Base-by-base conservation (phyloP, 1,284 basidiomycete genomes). In the Rhodotorula sp. region DNA sequence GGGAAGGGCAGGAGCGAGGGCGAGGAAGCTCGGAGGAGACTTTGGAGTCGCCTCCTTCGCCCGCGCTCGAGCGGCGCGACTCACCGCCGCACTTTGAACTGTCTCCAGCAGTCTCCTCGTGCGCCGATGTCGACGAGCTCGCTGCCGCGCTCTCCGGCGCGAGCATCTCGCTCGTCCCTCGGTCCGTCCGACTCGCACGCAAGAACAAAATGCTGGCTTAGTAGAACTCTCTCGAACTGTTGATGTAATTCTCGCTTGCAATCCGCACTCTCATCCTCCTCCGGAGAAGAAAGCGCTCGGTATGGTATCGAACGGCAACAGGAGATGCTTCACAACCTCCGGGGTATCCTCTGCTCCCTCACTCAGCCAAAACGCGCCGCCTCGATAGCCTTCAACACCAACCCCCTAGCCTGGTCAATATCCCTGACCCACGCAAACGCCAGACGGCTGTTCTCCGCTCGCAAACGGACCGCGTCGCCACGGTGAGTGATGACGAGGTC, bases 401-500 rank as follows among this genome's bases (percentile, higher is more conserved):
- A 36, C 20, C 48, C 48, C 30, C 73, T 44, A 8, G 73, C 73
- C 11, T 49, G 32, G 5, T 66, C 71, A 10, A 74, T 69, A 24
- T 70, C 73, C 20, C 61, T 59, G 30, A 51, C 51, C 73, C 73
- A 74, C 17, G 53, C n/a, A 20, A 54, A 8, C 9, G 71, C 69
- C 11, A 65, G 48, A 11, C 73, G 44, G 0, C 68, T 58, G 27
- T 56, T 64, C 13, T 63, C 61, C 3, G 64, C 62, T 1, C 66
- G 57, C 2, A 74, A 64, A 13, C 70, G 67, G 66, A 74, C 62
- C 47, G 64, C 51, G n/a, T 68, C 66, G 27, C 73, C 73, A 10
- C 68, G 62, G 19, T 74, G 64, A 17, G 67, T 65, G 88, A 87
- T n/a, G 85, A 82, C n/a, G 90, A 82, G 22, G 86, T 86, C 61